Conservation (phyloP, 176 grass and related monocot species). For the Cenchrus fungigraminus region DNA sequence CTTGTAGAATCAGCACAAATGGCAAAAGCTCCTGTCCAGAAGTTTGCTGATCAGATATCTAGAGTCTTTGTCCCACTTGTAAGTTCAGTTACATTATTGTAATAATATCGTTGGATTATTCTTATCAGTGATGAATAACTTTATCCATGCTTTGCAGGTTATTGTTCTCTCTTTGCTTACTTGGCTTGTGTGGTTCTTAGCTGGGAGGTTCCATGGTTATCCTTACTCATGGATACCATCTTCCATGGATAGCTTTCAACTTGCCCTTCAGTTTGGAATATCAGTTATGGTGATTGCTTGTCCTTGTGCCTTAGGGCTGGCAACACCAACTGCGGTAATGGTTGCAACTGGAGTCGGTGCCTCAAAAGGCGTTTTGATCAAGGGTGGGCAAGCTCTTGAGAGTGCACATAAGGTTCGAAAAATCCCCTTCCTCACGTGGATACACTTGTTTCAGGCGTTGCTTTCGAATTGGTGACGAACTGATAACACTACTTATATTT, state of each 20-base stretch:
- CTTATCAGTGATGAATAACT: constrained; percentile 4
- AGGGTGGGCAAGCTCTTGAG: constrained; percentile 92
- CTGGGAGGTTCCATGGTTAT: constrained; percentile 75
- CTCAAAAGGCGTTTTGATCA: constrained; percentile 92
- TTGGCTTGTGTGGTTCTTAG: constrained; percentile 95
- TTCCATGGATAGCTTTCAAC: constrained; percentile 94
- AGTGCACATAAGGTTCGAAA: constrained; percentile 81
- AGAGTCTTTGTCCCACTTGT: constrained; percentile 87
- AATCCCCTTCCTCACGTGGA: background rate
- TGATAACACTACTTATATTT: background rate
- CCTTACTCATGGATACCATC: constrained; percentile 84
- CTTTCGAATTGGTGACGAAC: constrained; percentile 26
- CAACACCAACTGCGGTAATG: constrained; percentile 98
- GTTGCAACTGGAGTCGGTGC: constrained; percentile 97
- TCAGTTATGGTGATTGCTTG: constrained; percentile 99
- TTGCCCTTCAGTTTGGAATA: constrained; percentile 97
- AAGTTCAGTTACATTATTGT: constrained; percentile 38
- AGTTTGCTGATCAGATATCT: constrained; percentile 95
- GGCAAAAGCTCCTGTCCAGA: constrained; percentile 97
- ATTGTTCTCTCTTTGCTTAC: constrained; percentile 74
- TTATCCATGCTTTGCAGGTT: constrained; percentile 63
- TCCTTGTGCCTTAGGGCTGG: constrained; percentile 88
- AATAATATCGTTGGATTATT: background rate
- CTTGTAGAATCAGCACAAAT: constrained; percentile 94
- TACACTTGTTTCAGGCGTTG: background rate